Base-by-base conservation (phyloP, 2,329 filamentous ascomycete genomes). In the Nakataea oryzae region DNA sequence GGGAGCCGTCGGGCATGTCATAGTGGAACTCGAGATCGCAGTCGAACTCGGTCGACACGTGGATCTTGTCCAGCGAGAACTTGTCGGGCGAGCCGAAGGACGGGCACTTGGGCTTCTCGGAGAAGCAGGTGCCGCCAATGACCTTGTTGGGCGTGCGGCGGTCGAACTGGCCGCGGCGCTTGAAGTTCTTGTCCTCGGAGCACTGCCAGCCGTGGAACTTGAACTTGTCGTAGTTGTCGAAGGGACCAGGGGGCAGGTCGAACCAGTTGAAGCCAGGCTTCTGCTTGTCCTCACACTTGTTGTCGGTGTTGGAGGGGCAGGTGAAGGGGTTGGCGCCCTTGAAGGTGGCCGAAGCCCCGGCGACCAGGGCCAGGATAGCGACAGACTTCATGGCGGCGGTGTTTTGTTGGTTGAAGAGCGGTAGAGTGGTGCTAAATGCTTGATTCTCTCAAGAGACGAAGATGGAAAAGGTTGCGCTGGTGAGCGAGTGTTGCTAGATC, bases 11-110 rank as follows among this genome's bases (percentile, higher is more conserved):
- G 2, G 86, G 82, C 91, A 97, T 96, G 70, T 80, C 82, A 77
- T 93, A 97, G 79, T 90, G 83, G 79, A 96, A 91, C 75, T 93
- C 86, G 61, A 97, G 78, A 66, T 93, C 86, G 68, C 85, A 86
- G 74, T 93, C 88, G 70, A 88, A 86, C 71, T 91, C 86, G 66
- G 86, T 81, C 57, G 85, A 85, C 67, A 97, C 78, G 66, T 93
- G 81, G 74, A 96, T 84, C 68, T 85, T 80, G 66, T 79, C 84
- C 70, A 96, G 85, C 47, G 92, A 95, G 80, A 96, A 95, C 66
- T 82, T 78, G 67, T 81, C 73, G 50, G 75, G 71, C 63, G 78
- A 77, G 69, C 81, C 79, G 73, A 91, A 87, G 64, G 81, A 84
- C 47, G 86, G 85, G 62, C 81, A 81, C 61, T 72, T 74, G 54